phyloP scores from a whole-genome alignment of 176 grass and related monocot species.

The Puccinellia tenuiflora region DNA sequence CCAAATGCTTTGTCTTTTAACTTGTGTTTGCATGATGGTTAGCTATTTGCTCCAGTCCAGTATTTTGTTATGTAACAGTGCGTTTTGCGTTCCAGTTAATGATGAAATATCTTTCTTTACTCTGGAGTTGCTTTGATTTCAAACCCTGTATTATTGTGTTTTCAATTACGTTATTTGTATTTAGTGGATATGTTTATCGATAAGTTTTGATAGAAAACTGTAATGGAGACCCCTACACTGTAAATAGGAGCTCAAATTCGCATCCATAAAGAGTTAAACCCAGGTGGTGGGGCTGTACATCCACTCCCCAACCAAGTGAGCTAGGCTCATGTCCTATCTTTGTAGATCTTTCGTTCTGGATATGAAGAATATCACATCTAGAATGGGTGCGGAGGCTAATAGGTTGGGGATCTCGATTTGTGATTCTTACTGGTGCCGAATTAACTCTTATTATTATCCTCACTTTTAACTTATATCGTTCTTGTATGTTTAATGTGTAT shows the following conservation, averaged over 20 bases:
- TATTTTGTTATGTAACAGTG: background rate
- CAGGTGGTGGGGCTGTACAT: background rate
- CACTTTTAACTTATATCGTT: slow-evolving; percentile 9
- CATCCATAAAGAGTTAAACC: background rate
- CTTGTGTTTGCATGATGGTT: slow-evolving; percentile 21
- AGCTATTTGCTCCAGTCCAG: background rate
- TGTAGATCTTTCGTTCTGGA: background rate
- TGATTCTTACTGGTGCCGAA: background rate
- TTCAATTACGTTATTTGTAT: slow-evolving; percentile 4
- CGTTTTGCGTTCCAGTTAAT: background rate
- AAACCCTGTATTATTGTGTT: background rate
- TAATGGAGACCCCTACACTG: background rate
- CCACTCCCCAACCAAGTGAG: background rate
- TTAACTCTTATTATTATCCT: background rate
- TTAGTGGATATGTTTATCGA: background rate
- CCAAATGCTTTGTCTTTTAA: background rate
- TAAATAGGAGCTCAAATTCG: background rate
- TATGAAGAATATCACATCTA: slow-evolving; percentile 8
- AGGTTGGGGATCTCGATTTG: background rate
- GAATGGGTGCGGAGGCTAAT: slow-evolving; percentile 5
- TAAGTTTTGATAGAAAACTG: background rate
- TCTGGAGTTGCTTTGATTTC: background rate
- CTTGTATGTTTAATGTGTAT: slow-evolving; percentile 21
- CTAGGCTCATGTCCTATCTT: background rate
- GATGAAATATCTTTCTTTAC: background rate